These are phyloP conservation scores for Sordaria brevicollis DNA, from an alignment of 495 filamentous ascomycete genomes.

Conservation along the genomic window DNA sequence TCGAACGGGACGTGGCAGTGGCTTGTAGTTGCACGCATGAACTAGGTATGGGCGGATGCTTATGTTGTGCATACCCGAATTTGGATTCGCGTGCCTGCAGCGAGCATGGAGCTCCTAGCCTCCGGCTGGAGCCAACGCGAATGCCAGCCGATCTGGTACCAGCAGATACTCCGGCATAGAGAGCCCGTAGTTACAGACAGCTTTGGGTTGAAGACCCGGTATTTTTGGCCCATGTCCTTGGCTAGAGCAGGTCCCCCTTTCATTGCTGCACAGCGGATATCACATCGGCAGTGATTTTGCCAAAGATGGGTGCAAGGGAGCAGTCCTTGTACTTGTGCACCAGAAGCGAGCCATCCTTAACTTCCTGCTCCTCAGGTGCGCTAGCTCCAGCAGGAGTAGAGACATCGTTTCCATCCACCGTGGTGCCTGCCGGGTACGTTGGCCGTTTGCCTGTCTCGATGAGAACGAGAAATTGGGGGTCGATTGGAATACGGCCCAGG, in stretches of 20 bases:
- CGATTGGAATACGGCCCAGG: constrained; percentile 79
- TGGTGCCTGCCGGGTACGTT: constrained; percentile 37
- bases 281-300: constrained; percentile 40
- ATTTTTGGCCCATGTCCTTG: background rate
- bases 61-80: background rate
- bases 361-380: constrained; percentile 13
- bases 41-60: background rate
- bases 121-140: background rate
- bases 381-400: constrained; percentile 11
- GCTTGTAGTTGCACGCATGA: background rate
- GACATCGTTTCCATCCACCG: constrained; percentile 37
- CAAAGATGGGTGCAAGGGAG: constrained; percentile 65
- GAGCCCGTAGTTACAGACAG: background rate
- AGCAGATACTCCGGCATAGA: background rate
- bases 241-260: background rate
- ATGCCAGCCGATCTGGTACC: background rate
- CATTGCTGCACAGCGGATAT: constrained; percentile 5
- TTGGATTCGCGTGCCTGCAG: background rate
- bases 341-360: constrained; percentile 45
- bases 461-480: constrained; percentile 53
- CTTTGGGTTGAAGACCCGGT: background rate
- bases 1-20: background rate
- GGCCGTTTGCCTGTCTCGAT: constrained; percentile 43
- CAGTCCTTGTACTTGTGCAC: constrained; percentile 72
- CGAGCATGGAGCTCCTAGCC: background rate